Percentiles rank a stretch among this genome's conserved stretches.
phyloP scores from a whole-genome alignment of 441 rosid species.

The Codiaeum variegatum region DNA sequence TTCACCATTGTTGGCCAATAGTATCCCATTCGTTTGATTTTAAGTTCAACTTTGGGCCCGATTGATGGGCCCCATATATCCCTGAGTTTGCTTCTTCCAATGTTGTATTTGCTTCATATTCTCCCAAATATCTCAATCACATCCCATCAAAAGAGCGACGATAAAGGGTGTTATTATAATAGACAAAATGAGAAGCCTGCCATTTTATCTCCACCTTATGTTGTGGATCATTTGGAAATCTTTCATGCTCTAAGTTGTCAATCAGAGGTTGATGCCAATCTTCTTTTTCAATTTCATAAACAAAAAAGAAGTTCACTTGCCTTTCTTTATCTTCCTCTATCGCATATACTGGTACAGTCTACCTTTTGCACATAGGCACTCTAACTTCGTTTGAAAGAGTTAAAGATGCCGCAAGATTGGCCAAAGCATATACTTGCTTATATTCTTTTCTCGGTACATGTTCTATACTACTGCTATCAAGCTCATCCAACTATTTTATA shows the following conservation, averaged over 20 bases:
- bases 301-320: neutral
- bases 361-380: too few relatives aligned
- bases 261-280: too few relatives aligned
- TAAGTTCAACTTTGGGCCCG: neutral
- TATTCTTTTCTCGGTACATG: neutral
- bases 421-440: neutral
- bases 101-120: neutral
- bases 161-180: neutral
- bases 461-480: neutral
- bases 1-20: conserved; percentile 9
- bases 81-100: neutral
- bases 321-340: neutral
- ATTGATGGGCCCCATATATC: neutral
- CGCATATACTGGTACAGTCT: neutral
- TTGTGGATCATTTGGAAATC: too few relatives aligned
- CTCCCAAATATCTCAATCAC: neutral
- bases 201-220: too few relatives aligned
- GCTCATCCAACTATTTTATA: too few relatives aligned
- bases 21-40: conserved; percentile 9
- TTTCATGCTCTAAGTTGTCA: too few relatives aligned
- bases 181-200: neutral
- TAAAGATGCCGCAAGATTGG: neutral
- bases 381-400: neutral
- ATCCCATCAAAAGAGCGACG: neutral
- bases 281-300: too few relatives aligned